These are phyloP conservation scores for Diaporthe sp. DNA, from an alignment of 2,329 filamentous ascomycete genomes.

Conservation along the genomic window DNA sequence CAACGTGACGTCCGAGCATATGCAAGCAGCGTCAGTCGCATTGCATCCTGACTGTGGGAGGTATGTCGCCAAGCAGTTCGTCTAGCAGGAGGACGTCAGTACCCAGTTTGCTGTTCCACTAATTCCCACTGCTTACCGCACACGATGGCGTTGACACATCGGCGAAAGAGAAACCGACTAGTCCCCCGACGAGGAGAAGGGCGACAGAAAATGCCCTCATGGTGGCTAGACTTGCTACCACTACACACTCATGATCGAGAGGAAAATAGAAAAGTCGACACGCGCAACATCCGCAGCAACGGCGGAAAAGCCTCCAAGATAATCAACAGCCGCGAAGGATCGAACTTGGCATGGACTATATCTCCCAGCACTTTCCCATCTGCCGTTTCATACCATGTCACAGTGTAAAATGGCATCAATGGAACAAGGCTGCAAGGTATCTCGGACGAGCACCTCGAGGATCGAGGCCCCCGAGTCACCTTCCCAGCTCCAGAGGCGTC, in stretches of 20 bases:
- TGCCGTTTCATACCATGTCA: conserved; percentile 17
- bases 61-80: conserved; percentile 13
- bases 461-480: background rate
- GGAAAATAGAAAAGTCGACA: background rate
- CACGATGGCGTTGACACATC: conserved; percentile 11
- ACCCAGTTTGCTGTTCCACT: too few species aligned
- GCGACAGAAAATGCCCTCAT: conserved; percentile 14
- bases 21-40: conserved; percentile 12
- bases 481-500: background rate
- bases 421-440: background rate
- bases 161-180: background rate
- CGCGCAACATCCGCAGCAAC: background rate
- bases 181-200: background rate
- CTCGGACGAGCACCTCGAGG: background rate
- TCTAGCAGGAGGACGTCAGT: background rate
- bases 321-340: background rate
- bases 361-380: background rate
- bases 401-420: conserved; percentile 25
- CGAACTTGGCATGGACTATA: conserved; percentile 7
- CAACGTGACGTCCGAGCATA: conserved; percentile 10
- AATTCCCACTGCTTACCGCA: background rate
- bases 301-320: background rate
- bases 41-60: conserved; percentile 21
- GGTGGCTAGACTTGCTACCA: background rate
- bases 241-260: background rate